Base-by-base conservation (phyloP, 148 eudicot genomes). In the Bassia scoparia region DNA sequence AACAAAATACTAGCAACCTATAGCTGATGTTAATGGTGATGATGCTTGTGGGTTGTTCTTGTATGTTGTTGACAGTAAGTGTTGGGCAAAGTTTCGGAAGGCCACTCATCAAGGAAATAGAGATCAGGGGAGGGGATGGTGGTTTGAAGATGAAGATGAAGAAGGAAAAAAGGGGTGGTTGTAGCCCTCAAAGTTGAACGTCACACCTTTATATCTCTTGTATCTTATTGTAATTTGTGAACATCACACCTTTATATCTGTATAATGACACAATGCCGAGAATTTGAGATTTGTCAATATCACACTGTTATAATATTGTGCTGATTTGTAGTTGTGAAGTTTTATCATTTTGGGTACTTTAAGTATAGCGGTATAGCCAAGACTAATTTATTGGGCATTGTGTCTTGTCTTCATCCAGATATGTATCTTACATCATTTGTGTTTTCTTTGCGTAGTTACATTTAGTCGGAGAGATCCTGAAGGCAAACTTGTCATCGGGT, bases 381-480 rank as follows among this genome's bases (percentile, higher is more conserved):
- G n/a, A 44, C 46, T 69, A 7, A 37, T 43, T 70, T 33, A 6
- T 37, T 48, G 53, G 20, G 44, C 68, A 3, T n/a, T 38, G 54
- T 65, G n/a, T 31, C 49, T n/a, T 33, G 29, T 46, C 49, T 67
- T 61, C 44, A 20, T 14, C 26, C 63, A 59, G 73, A 58, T 52
- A 49, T 61, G 17, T 52, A 20, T 29, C 74, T 78, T 52, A 53
- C 69, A 44, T 69, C 53, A 16, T 59, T 35, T 35, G 24, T 70
- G 62, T 60, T 41, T 35, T 49, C 62, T 69, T 52, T 78, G 66
- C 54, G 27, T 70, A 92, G 99, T 95, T 79, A 91, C 81, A 46
- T 95, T 95, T 85, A 95, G 99, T 77, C 82, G 94, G 71, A 87
- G 83, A 71, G 97, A 91, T 82, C 99, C 99, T 67, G 97, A 90